Evolutionary conservation across 768 basidiomycete genomes (phyloP).

Genomic region (Gymnopilus junonius): DNA sequence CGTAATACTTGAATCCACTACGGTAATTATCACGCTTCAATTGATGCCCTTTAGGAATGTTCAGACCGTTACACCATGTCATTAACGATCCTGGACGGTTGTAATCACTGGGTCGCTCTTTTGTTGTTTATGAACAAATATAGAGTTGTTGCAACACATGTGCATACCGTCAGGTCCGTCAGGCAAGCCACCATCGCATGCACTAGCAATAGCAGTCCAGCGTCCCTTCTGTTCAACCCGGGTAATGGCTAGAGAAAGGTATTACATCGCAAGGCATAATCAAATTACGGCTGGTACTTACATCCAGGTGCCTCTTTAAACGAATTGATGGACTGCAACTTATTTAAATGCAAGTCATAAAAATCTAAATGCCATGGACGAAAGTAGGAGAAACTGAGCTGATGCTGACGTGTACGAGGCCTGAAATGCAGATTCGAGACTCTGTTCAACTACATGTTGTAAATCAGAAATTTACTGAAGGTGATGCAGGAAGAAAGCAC

Average conservation of each 20-base stretch:
- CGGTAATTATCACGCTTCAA: slow-evolving; percentile 5
- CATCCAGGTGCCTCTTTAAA: slow-evolving; percentile 52
- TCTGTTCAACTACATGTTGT: slow-evolving; percentile 1
- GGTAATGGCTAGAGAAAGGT: slow-evolving; percentile 45
- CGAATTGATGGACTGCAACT: slow-evolving; percentile 26
- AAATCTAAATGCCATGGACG: slow-evolving; percentile 24
- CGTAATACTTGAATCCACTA: slow-evolving; percentile 47
- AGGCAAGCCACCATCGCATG: slow-evolving; percentile 47
- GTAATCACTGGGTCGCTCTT: slow-evolving; percentile 44
- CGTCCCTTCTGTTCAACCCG: slow-evolving; percentile 50
- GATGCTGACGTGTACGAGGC: slow-evolving; percentile 9
- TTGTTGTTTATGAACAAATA: neutral
- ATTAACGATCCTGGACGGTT: slow-evolving; percentile 53
- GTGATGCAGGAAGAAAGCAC: neutral
- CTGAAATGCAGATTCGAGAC: slow-evolving; percentile 14
- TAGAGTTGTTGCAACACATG: slow-evolving; percentile 7
- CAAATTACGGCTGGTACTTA: slow-evolving; percentile 21
- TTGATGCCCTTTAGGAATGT: slow-evolving; percentile 20
- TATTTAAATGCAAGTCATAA: slow-evolving; percentile 21
- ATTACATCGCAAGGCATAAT: neutral
- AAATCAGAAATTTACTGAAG: neutral
- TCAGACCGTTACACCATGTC: slow-evolving; percentile 34
- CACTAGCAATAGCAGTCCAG: slow-evolving; percentile 48
- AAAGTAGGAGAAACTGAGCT: neutral
- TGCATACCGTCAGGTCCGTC: slow-evolving; percentile 35